A percentile compares a stretch with the other conserved stretches of the same genome.
Conservation (phyloP, 495 filamentous ascomycete species). For the Bacidia rubella region DNA sequence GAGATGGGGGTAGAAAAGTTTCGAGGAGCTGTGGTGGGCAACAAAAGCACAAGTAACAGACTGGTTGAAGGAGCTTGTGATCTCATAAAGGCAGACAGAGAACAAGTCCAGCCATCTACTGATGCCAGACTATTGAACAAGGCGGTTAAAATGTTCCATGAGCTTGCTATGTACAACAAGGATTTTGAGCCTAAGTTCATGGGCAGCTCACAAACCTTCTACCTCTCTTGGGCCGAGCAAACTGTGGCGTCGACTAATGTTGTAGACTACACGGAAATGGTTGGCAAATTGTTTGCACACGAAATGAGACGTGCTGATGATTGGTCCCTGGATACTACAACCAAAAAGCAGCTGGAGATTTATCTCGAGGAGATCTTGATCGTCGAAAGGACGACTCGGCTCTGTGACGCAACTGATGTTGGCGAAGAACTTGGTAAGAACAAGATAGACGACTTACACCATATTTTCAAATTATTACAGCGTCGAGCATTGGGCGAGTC, state of each 20-base stretch:
- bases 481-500: slow-evolving; percentile 48
- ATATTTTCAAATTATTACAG: slow-evolving; percentile 63
- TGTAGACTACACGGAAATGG: slow-evolving; percentile 55
- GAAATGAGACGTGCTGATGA: slow-evolving; percentile 62
- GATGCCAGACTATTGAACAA: slow-evolving; percentile 49
- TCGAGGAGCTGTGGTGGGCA: slow-evolving; percentile 40
- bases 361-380: slow-evolving; percentile 33
- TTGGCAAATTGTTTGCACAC: slow-evolving; percentile 47
- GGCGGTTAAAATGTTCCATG: slow-evolving; percentile 65
- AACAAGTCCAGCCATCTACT: slow-evolving; percentile 29
- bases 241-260: slow-evolving; percentile 43
- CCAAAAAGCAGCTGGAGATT: slow-evolving; percentile 58
- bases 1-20: slow-evolving; percentile 46
- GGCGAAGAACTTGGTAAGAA: slow-evolving; percentile 52
- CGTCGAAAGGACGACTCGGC: slow-evolving; percentile 45
- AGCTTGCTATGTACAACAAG: slow-evolving; percentile 61
- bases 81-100: slow-evolving; percentile 60
- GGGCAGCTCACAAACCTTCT: slow-evolving; percentile 47
- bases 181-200: slow-evolving; percentile 71
- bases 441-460: slow-evolving; percentile 51
- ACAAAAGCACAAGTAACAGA: slow-evolving; percentile 35
- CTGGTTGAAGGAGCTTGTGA: slow-evolving; percentile 62
- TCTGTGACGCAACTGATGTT: slow-evolving; percentile 50
- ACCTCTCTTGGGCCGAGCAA: slow-evolving; percentile 48
- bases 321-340: slow-evolving; percentile 69